Evolutionary conservation across 805 yeast genomes (phyloP), one percentile per base, ranked within the genome.

Genomic region (Wickerhamomyces queroliae): DNA sequence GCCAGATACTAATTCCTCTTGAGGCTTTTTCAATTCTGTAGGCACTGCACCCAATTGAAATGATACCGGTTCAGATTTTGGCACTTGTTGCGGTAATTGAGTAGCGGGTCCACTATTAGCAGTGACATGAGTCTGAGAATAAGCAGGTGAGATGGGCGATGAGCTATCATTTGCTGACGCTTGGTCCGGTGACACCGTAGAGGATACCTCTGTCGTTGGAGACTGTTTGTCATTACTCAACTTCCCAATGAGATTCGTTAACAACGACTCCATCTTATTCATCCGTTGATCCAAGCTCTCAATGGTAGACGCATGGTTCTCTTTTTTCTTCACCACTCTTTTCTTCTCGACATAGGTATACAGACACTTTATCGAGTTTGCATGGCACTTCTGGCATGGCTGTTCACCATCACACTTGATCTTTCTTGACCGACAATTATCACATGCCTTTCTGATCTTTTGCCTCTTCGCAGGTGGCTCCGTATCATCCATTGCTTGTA

Each of bases 361-460:
- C 0, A 90, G 77, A 59, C 95, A 86, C 4, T 22, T 15, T 35
- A 74, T 79, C 54, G 81, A 83, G 23, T 82, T 76, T 56, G 83
- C 90, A 3, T 91, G 78, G 53, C 96, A 89, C 50, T 83, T 88
- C 20, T 79, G 76, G 56, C 91, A 84, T 1, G 91, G 93, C 49
- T 74, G 82, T 47, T 75, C 76, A 9, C 90, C 91, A 52, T 84
- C 91, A 59, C 93, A 84, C 55, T 82, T 83, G 43, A 84, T 87
- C 57, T 84, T 84, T 55, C 83, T 78, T 52, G 77, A 75, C 13
- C 93, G 59, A 38, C 78, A 72, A 27, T 58, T 62, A 46, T 72
- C 76, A 50, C 77, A 72, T 5, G 77, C 76, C 37, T 66, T 63
- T 16, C 19, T 30, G 33, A 30, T 30, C 33, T 30, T 30, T 30